These are phyloP conservation scores for Apostasia shenzhenica DNA, from an alignment of 106 monocot species.

Conservation along the genomic window DNA sequence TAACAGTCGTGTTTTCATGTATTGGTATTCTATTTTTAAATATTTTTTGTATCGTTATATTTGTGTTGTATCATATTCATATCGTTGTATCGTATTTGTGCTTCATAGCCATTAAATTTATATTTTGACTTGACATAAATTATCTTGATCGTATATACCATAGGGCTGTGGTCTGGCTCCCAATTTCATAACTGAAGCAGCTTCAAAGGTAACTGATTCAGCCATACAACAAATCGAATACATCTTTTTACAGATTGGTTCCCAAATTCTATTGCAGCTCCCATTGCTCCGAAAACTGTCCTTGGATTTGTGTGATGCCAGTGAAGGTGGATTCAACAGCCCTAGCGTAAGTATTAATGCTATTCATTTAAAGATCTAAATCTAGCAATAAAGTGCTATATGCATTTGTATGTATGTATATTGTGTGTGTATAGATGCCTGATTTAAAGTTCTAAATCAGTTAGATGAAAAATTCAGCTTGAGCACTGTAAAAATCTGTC, in stretches of 20 bases:
- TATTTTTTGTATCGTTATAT: too few relatives aligned
- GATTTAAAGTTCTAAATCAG: constrained; percentile 19
- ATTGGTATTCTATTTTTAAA: too few relatives aligned
- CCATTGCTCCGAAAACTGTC: constrained; percentile 50
- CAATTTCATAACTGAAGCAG: constrained; percentile 45
- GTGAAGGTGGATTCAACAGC: constrained; percentile 57
- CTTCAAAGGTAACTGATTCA: constrained; percentile 26
- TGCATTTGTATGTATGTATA: too few relatives aligned
- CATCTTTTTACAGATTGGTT: neutral
- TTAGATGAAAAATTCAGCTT: constrained; percentile 21
- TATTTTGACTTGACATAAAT: neutral
- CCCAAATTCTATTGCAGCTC: constrained; percentile 27
- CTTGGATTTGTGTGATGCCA: constrained; percentile 67
- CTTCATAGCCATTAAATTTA: neutral
- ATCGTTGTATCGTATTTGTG: too few relatives aligned
- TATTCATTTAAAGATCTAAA: neutral
- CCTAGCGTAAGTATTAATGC: constrained; percentile 33
- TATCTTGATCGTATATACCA: neutral
- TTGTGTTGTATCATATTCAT: too few relatives aligned
- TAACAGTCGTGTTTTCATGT: too few relatives aligned
- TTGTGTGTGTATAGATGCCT: neutral
- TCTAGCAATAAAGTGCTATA: neutral
- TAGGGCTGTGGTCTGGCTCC: constrained; percentile 52
- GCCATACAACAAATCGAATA: neutral
- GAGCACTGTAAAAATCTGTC: constrained; percentile 44